Evolutionary conservation across 148 eudicot species (phyloP), one percentile per base, ranked within the genome.

Genomic region (Beta vulgaris): DNA sequence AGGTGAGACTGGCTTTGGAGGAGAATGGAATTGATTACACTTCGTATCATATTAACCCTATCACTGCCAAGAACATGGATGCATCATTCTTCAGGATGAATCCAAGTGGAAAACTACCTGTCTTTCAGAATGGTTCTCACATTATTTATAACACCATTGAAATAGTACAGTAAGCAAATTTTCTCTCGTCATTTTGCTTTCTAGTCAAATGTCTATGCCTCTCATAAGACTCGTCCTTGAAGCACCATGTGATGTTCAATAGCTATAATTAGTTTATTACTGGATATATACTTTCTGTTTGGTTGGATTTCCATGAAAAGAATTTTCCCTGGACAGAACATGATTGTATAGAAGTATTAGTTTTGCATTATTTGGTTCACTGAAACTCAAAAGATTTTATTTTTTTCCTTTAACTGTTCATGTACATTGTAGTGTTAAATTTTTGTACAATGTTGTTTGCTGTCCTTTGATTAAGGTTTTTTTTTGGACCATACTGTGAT

Each of bases 31-130:
- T 92, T 55, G 98, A 95, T 79, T 95, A 92, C 78, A 95, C 98
- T 18, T 90, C 98, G 1, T 84, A 85, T 79, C 97, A 90, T 77
- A 85, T 87, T 67, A 95, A 95, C 70, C 98, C 97, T 58, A 82
- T 95, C 75, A 92, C 93, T 2, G 97, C 96, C 78, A 95, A 92
- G 87, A 95, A 92, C 83, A 82, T 90, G 86, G 92, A 95, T 55
- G 76, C 93, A 3, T 86, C 84, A 53, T 87, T 90, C 85, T 95
- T 95, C 83, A 81, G 87, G 69, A 86, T 86, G 89, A 95, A 95
- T 57, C 96, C 97, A 48, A 88, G 81, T 77, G 97, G 87, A 51
- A 83, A 86, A 46, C 83, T 95, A 77, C 98, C 98, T 3, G 92
- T 95, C 76, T 92, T 95, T 86, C 88, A 90, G 87, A 95, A 95